phyloP scores from a whole-genome alignment of 257 asterid genomes.

The Lycium ferocissimum region DNA sequence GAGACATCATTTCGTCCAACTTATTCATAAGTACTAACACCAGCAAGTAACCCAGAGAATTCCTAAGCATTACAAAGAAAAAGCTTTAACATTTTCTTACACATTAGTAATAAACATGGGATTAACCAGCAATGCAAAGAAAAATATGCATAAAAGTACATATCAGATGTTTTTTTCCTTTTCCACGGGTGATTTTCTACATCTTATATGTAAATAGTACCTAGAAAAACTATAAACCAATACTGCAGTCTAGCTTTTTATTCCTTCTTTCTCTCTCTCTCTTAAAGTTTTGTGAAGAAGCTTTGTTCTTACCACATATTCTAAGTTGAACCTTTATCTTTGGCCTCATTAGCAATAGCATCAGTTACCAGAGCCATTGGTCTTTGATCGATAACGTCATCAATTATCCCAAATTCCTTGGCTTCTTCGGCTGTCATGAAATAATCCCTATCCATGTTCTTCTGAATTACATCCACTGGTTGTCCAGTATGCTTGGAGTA shows the following conservation, averaged over 20 bases:
- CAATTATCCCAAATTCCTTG: no score
- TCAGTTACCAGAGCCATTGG: no score
- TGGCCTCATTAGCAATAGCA: no score
- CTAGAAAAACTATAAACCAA: background rate
- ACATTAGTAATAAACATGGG: background rate
- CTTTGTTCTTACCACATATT: no score
- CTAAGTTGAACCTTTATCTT: no score
- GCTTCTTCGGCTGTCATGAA: no score
- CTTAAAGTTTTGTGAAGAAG: no score
- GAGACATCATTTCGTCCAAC: constrained; percentile 14
- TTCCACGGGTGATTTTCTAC: background rate
- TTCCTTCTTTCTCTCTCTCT: background rate
- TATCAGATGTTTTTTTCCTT: background rate
- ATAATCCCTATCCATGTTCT: no score
- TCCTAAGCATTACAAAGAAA: background rate
- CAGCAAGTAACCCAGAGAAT: constrained; percentile 11
- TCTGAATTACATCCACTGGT: background rate
- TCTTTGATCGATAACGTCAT: no score
- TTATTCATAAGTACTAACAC: background rate
- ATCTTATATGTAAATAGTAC: background rate
- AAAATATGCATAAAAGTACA: constrained; percentile 1
- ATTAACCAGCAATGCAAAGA: constrained; percentile 6
- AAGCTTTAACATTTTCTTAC: background rate
- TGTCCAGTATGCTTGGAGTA: constrained; percentile 84
- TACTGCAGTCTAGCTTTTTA: background rate